Base-by-base conservation (phyloP, 371 early-diverging fungal species). In the Mortierella polycephala region DNA sequence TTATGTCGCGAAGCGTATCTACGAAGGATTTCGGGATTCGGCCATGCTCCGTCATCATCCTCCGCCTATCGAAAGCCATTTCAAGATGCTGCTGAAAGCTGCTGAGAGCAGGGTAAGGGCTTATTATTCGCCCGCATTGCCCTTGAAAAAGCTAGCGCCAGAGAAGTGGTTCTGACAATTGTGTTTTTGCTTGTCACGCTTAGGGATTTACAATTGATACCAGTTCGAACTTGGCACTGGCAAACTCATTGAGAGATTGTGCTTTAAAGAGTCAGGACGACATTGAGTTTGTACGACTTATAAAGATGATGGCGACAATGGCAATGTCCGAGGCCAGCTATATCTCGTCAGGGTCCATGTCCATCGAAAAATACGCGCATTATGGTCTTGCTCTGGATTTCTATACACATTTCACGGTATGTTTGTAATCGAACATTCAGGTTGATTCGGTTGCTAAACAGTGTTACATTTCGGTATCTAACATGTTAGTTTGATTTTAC, bases 391-490 rank as follows among this genome's bases (percentile, higher is more conserved):
- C 92, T 1, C 84, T 95, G 13, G 93, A 91, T 2, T 87, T 90
- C 67, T 97, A 97, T 85, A 97, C 98, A 12, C 98, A 97, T 83
- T 98, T 97, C 83, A 98, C 98, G 1, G 88, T 87, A 86, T 74
- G 76, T n/a, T 41, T 45, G 20, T 12, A 45, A 20, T 14, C 47
- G 18, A 21, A 62, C 46, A 1, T 52, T 30, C 40, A 30, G 30
- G 30, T 30, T 30, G 30, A 4, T 30, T 30, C 4, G 4, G 30
- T 30, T 30, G 4, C 30, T 30, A 4, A 30, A 30, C 30, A 30
- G 30, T 30, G 30, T 30, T 30, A 30, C 30, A 2, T 30, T 30
- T 4, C 30, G 30, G 30, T 30, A 4, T 30, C 30, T 30, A 30
- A 30, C 30, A 30, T 30, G 30, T 30, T 30, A 30, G 30, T 30